Conservation (phyloP, 2,329 filamentous ascomycete species). For the Pezicula rhizophila region DNA sequence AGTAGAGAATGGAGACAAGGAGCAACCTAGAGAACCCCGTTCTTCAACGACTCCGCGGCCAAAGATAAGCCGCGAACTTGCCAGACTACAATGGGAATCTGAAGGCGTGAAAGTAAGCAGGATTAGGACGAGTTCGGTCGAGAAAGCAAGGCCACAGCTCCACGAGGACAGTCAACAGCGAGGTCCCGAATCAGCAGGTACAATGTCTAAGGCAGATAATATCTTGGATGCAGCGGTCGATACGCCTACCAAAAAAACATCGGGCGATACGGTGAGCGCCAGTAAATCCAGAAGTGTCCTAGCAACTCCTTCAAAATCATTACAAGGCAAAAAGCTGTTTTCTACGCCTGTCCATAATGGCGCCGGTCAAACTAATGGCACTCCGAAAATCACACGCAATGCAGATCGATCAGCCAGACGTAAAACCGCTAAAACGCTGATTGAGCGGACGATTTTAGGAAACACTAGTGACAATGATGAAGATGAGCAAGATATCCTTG, state of each 20-base stretch:
- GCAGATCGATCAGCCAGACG: slow-evolving; percentile 80
- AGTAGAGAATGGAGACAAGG: neutral
- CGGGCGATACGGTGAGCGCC: neutral
- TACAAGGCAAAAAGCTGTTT: slow-evolving; percentile 21
- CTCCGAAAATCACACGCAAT: slow-evolving; percentile 23
- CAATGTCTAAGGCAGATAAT: too few relatives aligned
- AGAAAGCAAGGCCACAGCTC: too few relatives aligned
- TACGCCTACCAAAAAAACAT: slow-evolving; percentile 5
- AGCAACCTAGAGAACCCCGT: neutral
- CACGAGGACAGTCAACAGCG: too few relatives aligned
- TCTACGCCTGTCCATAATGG: slow-evolving; percentile 22
- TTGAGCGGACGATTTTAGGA: slow-evolving; percentile 63
- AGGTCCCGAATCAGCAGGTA: too few relatives aligned
- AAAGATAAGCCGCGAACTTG: slow-evolving; percentile 1
- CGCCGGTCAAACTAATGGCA: slow-evolving; percentile 11
- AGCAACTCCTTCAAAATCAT: slow-evolving; percentile 14
- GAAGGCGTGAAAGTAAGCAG: neutral
- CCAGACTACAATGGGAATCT: slow-evolving; percentile 1
- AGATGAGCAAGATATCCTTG: slow-evolving; percentile 60
- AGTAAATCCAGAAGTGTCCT: slow-evolving; percentile 3
- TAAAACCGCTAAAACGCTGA: slow-evolving; percentile 74
- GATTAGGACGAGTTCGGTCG: neutral
- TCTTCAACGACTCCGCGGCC: neutral
- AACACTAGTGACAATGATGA: slow-evolving; percentile 65
- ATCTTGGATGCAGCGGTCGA: too few relatives aligned